These are phyloP conservation scores for Dendryphion nanum DNA, from an alignment of 2,329 filamentous ascomycete species.

Conservation along the genomic window DNA sequence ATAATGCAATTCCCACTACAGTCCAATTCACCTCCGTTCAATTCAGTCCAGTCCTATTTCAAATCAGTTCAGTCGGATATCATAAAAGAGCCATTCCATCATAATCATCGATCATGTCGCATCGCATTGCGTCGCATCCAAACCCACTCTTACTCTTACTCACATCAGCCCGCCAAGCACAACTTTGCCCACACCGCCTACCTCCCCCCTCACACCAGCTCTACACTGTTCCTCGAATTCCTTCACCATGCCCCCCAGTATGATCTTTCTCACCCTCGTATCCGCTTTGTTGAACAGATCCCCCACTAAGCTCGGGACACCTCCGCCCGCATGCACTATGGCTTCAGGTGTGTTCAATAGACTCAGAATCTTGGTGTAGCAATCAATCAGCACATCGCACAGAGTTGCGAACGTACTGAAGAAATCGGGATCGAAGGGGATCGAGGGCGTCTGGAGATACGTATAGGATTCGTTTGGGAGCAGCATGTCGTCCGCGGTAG, in stretches of 20 bases:
- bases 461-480: constrained; percentile 78
- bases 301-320: constrained; percentile 52
- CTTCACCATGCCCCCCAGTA: constrained; percentile 80
- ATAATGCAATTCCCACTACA: too few species aligned
- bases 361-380: constrained; percentile 74
- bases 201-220: constrained; percentile 71
- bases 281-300: constrained; percentile 92
- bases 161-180: constrained; percentile 83
- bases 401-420: constrained; percentile 94
- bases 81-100: background rate
- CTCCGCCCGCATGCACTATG: constrained; percentile 21
- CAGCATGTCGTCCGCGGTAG: constrained; percentile 32
- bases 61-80: background rate
- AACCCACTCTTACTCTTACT: background rate
- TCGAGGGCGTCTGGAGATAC: constrained; percentile 81
- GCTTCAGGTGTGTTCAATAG: constrained; percentile 70
- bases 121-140: background rate
- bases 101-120: too few species aligned
- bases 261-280: constrained; percentile 78
- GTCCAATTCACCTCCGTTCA: too few species aligned
- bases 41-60: background rate
- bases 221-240: constrained; percentile 91
- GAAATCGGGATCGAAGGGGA: constrained; percentile 96
- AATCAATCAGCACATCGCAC: constrained; percentile 92
- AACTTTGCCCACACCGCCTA: constrained; percentile 82